Conservation (phyloP, 768 basidiomycete species). For the Infundibulicybe gibba region DNA sequence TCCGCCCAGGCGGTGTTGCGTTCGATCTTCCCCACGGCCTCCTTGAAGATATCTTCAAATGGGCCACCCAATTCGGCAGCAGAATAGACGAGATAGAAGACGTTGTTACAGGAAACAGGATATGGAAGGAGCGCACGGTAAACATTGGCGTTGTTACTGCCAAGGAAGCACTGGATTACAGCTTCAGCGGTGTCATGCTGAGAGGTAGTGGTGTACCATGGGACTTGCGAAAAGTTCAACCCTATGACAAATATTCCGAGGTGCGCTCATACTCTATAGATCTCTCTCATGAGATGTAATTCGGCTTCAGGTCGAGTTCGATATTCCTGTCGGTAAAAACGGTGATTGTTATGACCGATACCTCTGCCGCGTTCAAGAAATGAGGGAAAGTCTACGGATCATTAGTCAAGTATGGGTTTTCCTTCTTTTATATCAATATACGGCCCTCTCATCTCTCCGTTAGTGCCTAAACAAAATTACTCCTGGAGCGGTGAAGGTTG, state of each 20-base stretch:
- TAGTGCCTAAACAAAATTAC: slow-evolving; percentile 98
- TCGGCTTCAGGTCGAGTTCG: slow-evolving; percentile 79
- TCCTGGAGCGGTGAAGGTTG: slow-evolving; percentile 85
- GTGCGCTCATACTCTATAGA: slow-evolving; percentile 25
- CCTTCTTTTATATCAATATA: background rate
- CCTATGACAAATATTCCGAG: slow-evolving; percentile 97
- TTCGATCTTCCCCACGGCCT: slow-evolving; percentile 98
- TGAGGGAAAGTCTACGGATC: slow-evolving; percentile 91
- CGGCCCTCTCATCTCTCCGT: background rate
- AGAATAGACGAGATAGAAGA: slow-evolving; percentile 98
- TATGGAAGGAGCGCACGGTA: slow-evolving; percentile 95
- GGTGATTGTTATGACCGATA: slow-evolving; percentile 99
- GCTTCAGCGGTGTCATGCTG: slow-evolving; percentile 96
- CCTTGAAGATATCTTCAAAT: slow-evolving; percentile 97
- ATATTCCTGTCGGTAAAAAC: slow-evolving; percentile 93
- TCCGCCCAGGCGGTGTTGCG: slow-evolving; percentile 96
- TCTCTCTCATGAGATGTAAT: slow-evolving; percentile 1
- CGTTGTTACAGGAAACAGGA: slow-evolving; percentile 94
- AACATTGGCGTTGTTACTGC: slow-evolving; percentile 90
- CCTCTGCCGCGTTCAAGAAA: slow-evolving; percentile 96
- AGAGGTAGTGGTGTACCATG: slow-evolving; percentile 91
- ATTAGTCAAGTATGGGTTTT: slow-evolving; percentile 58
- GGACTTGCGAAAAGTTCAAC: slow-evolving; percentile 89
- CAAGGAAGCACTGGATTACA: slow-evolving; percentile 87
- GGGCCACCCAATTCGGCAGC: slow-evolving; percentile 91